A percentile compares a stretch with the other conserved stretches of the same genome.
These are phyloP conservation scores for Brassica rapa DNA, from an alignment of 345 rosid genomes.

Conservation along the genomic window DNA sequence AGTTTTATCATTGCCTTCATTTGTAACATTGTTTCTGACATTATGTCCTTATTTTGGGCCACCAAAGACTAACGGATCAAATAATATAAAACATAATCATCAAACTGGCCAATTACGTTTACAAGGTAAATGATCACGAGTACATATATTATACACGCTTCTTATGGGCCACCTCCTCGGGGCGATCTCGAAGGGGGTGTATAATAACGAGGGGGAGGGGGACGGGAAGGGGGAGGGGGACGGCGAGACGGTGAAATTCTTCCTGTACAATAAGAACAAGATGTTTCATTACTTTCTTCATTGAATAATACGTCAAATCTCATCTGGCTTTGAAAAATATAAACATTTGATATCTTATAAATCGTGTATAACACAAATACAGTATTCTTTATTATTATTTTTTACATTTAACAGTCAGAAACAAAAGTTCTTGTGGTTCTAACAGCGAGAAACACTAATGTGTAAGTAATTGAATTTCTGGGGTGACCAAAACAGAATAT, in stretches of 20 bases:
- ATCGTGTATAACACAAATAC: neutral
- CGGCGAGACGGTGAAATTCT: neutral
- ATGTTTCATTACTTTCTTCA: neutral
- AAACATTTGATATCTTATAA: neutral
- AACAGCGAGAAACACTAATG: neutral
- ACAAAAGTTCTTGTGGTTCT: neutral
- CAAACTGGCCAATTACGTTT: neutral
- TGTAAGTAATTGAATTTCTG: neutral
- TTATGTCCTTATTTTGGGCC: neutral
- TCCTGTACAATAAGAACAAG: neutral
- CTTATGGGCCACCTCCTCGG: conserved; percentile 1
- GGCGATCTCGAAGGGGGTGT: neutral
- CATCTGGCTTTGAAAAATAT: neutral
- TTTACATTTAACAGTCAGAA: neutral
- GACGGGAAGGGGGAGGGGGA: neutral
- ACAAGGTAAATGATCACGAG: neutral
- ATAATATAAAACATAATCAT: conserved; percentile 4
- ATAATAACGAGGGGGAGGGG: conserved; percentile 4
- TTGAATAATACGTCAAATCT: neutral
- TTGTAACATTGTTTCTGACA: neutral
- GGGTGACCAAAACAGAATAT: neutral
- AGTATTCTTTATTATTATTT: neutral
- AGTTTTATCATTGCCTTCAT: neutral
- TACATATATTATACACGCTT: neutral
- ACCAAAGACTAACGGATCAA: neutral